A percentile compares a stretch with the other conserved stretches of the same genome.
Conservation (phyloP, 78 protist species). For the Anaeramoeba flamelloides region DNA sequence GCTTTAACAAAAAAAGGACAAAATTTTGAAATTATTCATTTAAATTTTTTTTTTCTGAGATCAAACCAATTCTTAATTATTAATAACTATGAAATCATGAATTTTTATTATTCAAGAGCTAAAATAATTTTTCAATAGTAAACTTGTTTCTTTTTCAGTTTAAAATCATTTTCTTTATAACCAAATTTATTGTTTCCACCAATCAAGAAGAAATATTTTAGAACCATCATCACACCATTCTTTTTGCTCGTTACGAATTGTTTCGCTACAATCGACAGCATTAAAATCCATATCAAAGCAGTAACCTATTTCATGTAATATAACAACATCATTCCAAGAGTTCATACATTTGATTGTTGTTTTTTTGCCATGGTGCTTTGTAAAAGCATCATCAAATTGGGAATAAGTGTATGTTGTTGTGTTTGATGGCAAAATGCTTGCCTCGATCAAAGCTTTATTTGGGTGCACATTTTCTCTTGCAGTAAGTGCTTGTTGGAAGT, state of each 20-base stretch:
- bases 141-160: no score
- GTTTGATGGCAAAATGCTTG: not conserved
- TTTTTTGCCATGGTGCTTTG: not conserved
- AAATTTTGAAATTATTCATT: no score
- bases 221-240: not conserved
- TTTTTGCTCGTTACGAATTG: not conserved
- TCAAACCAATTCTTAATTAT: no score
- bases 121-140: no score
- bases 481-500: not conserved
- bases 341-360: not conserved
- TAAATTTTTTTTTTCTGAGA: no score
- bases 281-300: not conserved
- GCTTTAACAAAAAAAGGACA: no score
- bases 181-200: no score
- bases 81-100: no score
- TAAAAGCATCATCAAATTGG: not conserved
- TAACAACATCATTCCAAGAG: not conserved
- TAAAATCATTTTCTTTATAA: no score
- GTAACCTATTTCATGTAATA: not conserved
- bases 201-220: no score
- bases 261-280: not conserved
- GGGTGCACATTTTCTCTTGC: not conserved
- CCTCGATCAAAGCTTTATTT: not conserved
- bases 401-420: not conserved
- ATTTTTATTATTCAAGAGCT: no score